Evolutionary conservation across 257 asterid species (phyloP), one percentile per base, ranked within the genome.

Genomic region (Forsythia suspensa): DNA sequence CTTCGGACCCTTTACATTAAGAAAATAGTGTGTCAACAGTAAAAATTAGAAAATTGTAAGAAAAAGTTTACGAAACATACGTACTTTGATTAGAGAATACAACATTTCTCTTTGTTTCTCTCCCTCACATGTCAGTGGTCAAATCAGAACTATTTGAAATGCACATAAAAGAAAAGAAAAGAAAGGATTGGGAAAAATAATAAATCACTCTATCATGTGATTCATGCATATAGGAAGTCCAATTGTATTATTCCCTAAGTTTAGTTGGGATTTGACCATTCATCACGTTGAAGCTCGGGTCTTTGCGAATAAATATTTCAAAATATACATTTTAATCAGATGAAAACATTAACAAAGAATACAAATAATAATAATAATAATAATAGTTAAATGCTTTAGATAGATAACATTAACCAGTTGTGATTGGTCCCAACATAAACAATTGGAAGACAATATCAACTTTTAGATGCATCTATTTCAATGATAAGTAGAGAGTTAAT

Each of bases 261-360:
- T 46, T 72, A 76, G 3, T 44, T 39, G 90, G 93, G 74, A 95
- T 89, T 71, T 44, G 77, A 71, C 94, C 94, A 79, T 68, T 87
- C 89, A 93, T 74, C 86, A 55, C 81, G 86, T 95, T 95, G 89
- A 85, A 90, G 83, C 94, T 93, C 79, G 93, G 89, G 78, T 95
- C 99, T 59, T 98, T 95, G 92, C 82, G 83, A 29, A 84, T 66
- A 61, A 76, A 74, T 6, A 34, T 71, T 70, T 66, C 48, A 40
- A 41, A 55, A 72, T 21, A 84, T 12, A 48, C 4, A 12, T 15
- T 57, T n/a, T 2, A 57, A 71, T 73, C 6, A 55, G 59, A 36
- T 36, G 10, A 57, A 40, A 42, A 65, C 20, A 67, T 42, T 21
- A 18, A 72, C 37, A 70, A 57, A 75, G 51, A 44, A 16, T 16